phyloP scores from a whole-genome alignment of 2,329 filamentous ascomycete genomes.

The Penicillium sp. region DNA sequence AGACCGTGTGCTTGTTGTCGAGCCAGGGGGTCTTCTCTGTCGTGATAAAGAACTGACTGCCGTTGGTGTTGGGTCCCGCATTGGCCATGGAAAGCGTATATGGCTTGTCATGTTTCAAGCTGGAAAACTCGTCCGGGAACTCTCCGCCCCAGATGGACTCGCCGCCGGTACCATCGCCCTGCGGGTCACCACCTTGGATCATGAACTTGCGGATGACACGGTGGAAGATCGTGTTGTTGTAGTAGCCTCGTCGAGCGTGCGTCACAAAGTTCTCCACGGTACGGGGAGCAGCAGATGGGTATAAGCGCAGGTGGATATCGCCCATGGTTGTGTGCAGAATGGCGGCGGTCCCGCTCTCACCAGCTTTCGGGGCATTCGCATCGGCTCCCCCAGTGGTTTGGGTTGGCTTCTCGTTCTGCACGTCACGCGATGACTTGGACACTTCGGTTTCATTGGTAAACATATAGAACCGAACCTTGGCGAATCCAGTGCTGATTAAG shows the following conservation, averaged over 20 bases:
- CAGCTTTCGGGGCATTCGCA: constrained; percentile 60
- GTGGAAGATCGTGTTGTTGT: constrained; percentile 98
- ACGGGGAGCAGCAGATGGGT: constrained; percentile 89
- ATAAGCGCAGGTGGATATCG: constrained; percentile 91
- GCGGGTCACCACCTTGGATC: constrained; percentile 84
- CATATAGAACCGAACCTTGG: constrained; percentile 95
- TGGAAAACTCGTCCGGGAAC: constrained; percentile 92
- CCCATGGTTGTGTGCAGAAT: constrained; percentile 91
- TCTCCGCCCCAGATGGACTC: constrained; percentile 92
- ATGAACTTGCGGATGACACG: constrained; percentile 98
- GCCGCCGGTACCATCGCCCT: constrained; percentile 87
- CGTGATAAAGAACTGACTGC: constrained; percentile 97
- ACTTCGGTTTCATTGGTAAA: constrained; percentile 90
- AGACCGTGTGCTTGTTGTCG: constrained; percentile 95
- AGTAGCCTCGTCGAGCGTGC: constrained; percentile 86
- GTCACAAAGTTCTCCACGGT: constrained; percentile 97
- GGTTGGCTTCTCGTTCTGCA: constrained; percentile 92
- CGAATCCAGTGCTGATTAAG: constrained; percentile 78
- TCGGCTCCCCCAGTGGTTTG: constrained; percentile 57
- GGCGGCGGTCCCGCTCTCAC: constrained; percentile 76
- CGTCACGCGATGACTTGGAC: constrained; percentile 81
- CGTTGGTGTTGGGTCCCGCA: constrained; percentile 92
- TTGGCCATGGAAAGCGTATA: constrained; percentile 99
- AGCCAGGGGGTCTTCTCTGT: constrained; percentile 97
- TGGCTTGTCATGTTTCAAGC: constrained; percentile 88